Conservation (phyloP, 306 rosid genomes). For the Hippophae rhamnoides region DNA sequence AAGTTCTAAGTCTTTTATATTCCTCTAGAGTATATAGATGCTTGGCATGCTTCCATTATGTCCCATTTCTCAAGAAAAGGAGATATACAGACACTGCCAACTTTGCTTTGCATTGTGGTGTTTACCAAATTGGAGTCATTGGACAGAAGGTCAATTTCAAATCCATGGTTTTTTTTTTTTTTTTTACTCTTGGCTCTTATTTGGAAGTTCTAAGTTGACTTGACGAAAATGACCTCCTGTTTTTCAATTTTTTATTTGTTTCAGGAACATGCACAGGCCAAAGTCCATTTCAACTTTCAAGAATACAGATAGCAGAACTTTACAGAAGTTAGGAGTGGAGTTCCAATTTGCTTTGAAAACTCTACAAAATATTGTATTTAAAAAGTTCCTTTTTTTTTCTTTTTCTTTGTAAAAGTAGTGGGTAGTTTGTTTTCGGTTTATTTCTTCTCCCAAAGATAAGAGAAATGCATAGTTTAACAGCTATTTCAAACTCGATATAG, state of each 20-base stretch:
- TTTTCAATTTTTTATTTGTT: conserved; percentile 8
- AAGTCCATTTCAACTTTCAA: conserved; percentile 91
- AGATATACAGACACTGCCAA: conserved; percentile 79
- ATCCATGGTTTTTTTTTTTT: too few species aligned
- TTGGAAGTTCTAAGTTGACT: not conserved
- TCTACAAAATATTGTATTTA: too few species aligned
- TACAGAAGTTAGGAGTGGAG: too few species aligned
- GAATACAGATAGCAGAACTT: conserved; percentile 53
- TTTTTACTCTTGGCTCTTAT: too few species aligned
- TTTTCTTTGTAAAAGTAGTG: too few species aligned
- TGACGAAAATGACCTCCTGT: conserved; percentile 4
- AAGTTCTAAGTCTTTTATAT: too few species aligned
- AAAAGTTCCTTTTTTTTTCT: too few species aligned
- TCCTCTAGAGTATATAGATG: not conserved
- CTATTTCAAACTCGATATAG: too few species aligned
- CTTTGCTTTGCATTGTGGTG: conserved; percentile 94
- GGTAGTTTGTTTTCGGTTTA: too few species aligned
- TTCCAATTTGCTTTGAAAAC: too few species aligned
- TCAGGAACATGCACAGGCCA: conserved; percentile 89
- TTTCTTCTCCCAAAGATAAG: too few species aligned
- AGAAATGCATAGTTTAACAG: too few species aligned
- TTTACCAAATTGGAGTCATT: conserved; percentile 84
- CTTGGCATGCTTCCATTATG: conserved; percentile 1
- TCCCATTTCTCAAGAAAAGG: conserved; percentile 48
- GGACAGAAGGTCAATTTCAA: conserved; percentile 61